Conservation (phyloP, 139 green algal genomes). For the Trebouxia sp. region DNA sequence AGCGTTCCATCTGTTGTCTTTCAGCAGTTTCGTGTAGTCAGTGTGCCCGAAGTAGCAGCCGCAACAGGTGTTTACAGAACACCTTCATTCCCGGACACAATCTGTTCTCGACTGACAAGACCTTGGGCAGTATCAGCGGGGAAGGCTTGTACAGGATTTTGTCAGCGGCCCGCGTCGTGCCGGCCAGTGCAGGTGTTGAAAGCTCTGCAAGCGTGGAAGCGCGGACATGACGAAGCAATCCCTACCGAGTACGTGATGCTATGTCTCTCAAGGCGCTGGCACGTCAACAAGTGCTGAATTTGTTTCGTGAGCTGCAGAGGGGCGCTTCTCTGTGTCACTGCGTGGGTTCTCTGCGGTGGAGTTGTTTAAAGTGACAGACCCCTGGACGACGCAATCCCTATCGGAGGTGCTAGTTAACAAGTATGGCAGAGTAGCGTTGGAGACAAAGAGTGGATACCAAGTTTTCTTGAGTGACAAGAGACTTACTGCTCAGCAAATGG, state of each 20-base stretch:
- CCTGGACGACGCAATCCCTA: constrained; percentile 20
- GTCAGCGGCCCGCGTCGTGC: constrained; percentile 20
- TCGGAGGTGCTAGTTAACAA: constrained; percentile 15
- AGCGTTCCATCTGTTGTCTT: background rate
- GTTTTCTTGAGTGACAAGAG: constrained; percentile 18
- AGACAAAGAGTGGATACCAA: constrained; percentile 24
- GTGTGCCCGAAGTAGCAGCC: constrained; percentile 8
- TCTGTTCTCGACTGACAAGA: constrained; percentile 4
- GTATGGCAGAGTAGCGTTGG: constrained; percentile 14
- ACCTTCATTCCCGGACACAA: constrained; percentile 17
- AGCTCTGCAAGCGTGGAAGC: constrained; percentile 19
- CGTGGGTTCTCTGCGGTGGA: background rate
- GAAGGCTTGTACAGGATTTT: constrained; percentile 1
- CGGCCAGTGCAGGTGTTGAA: constrained; percentile 9
- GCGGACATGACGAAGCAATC: constrained; percentile 11
- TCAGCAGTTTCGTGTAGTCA: constrained; percentile 12
- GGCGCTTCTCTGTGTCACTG: constrained; percentile 19
- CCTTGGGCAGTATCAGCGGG: background rate
- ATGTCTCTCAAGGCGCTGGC: constrained; percentile 10
- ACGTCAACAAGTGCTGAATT: constrained; percentile 20
- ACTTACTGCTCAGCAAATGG: constrained; percentile 24
- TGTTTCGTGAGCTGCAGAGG: constrained; percentile 22
- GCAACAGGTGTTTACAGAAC: background rate
- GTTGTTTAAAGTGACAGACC: constrained; percentile 1
- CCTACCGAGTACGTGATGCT: background rate